Evolutionary conservation across 495 filamentous ascomycete species (phyloP).

Genomic region (Penicillium paxilli): DNA sequence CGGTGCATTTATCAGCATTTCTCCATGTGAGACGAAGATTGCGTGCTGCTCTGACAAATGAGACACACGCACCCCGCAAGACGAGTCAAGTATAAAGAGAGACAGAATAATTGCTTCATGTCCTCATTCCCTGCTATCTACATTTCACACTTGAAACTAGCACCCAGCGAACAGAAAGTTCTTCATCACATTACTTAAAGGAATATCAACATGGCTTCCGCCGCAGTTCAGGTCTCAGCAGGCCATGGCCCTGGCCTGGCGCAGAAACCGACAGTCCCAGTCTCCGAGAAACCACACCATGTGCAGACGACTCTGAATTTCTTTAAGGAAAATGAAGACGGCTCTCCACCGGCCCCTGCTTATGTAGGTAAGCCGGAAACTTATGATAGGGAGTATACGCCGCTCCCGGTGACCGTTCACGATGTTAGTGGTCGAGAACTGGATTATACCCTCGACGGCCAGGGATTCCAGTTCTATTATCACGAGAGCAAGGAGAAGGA

Average conservation of each 20-base stretch:
- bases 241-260: slow-evolving; percentile 13
- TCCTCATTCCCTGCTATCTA: neutral
- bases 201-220: slow-evolving; percentile 32
- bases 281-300: slow-evolving; percentile 37
- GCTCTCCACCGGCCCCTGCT: slow-evolving; percentile 51
- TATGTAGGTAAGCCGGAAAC: slow-evolving; percentile 51
- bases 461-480: slow-evolving; percentile 52
- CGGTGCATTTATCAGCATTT: slow-evolving; percentile 30
- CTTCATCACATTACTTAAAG: neutral
- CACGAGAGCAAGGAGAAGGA: slow-evolving; percentile 49
- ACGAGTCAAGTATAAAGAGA: slow-evolving; percentile 12
- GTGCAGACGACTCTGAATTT: slow-evolving; percentile 61
- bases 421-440: slow-evolving; percentile 52
- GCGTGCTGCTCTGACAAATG: slow-evolving; percentile 42
- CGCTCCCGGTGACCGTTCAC: slow-evolving; percentile 37
- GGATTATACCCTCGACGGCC: slow-evolving; percentile 48
- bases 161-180: neutral
- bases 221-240: slow-evolving; percentile 38
- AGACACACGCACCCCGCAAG: slow-evolving; percentile 16
- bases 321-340: slow-evolving; percentile 59
- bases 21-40: slow-evolving; percentile 26
- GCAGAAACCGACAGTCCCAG: slow-evolving; percentile 13
- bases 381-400: slow-evolving; percentile 42
- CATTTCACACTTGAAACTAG: neutral
- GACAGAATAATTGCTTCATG: neutral